Conservation (phyloP, 2,329 filamentous ascomycete genomes). For the Ramichloridium luteum region DNA sequence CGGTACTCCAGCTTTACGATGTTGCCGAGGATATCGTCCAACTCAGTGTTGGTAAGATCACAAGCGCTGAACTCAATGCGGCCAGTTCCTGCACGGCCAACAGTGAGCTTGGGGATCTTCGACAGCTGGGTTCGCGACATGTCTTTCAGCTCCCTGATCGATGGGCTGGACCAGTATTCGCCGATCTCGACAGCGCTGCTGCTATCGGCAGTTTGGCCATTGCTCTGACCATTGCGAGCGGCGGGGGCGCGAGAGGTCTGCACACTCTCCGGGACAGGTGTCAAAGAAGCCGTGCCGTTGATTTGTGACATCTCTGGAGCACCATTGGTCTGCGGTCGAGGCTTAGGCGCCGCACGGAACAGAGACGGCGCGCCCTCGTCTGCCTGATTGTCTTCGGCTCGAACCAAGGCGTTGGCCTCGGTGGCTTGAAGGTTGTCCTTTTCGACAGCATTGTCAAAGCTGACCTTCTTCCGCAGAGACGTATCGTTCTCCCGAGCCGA, state of each 20-base stretch:
- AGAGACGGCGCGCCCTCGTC: constrained; percentile 43
- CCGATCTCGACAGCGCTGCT: constrained; percentile 44
- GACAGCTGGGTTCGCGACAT: constrained; percentile 72
- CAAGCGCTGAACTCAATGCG: constrained; percentile 59
- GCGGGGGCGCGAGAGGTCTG: not conserved
- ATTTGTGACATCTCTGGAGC: constrained; percentile 56
- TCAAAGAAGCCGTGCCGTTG: constrained; percentile 39
- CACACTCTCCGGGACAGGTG: constrained; percentile 57
- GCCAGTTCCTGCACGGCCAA: constrained; percentile 73
- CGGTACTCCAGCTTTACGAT: constrained; percentile 68
- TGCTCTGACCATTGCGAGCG: not conserved
- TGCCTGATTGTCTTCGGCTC: constrained; percentile 29
- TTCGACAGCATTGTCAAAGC: constrained; percentile 59
- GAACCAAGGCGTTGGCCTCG: constrained; percentile 37
- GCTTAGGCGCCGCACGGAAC: constrained; percentile 32
- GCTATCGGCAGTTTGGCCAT: not conserved
- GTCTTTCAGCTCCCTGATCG: constrained; percentile 58
- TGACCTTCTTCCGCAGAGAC: constrained; percentile 65
- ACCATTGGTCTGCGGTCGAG: constrained; percentile 27
- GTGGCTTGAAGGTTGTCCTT: constrained; percentile 28
- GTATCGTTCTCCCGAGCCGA: constrained; percentile 21
- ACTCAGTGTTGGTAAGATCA: constrained; percentile 65
- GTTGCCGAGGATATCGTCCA: constrained; percentile 66
- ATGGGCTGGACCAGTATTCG: constrained; percentile 77
- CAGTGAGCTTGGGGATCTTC: constrained; percentile 60